Evolutionary conservation across 2,329 filamentous ascomycete genomes (phyloP).

Genomic region (Claviceps sp.): DNA sequence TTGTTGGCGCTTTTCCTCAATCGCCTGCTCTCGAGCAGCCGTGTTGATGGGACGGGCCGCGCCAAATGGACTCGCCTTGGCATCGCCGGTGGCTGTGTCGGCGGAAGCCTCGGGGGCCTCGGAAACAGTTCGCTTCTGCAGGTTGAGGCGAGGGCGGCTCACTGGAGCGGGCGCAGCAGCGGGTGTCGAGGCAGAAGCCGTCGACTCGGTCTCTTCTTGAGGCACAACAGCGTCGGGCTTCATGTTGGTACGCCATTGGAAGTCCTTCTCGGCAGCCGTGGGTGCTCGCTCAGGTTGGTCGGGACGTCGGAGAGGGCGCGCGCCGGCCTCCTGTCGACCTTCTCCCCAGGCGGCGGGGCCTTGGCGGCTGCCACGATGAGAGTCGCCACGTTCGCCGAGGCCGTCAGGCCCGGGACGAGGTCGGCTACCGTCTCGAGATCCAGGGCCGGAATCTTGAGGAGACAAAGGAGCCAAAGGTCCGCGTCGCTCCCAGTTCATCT

Average conservation of each 20-base stretch:
- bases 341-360: conserved; percentile 70
- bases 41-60: conserved; percentile 91
- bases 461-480: conserved; percentile 70
- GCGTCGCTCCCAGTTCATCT: conserved; percentile 86
- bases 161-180: conserved; percentile 34
- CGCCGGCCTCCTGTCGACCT: conserved; percentile 54
- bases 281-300: conserved; percentile 55
- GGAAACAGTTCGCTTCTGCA: conserved; percentile 81
- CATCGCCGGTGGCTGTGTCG: conserved; percentile 38
- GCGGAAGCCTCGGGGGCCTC: conserved; percentile 45
- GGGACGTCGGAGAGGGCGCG: conserved; percentile 66
- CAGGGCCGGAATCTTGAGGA: conserved; percentile 33
- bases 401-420: conserved; percentile 31
- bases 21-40: conserved; percentile 71
- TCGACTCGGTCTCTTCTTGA: conserved; percentile 57
- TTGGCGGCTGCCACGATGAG: conserved; percentile 46
- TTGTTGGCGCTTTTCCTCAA: conserved; percentile 75
- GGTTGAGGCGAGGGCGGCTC: conserved; percentile 70
- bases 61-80: conserved; percentile 88
- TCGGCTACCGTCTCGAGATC: conserved; percentile 42
- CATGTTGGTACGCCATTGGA: conserved; percentile 87
- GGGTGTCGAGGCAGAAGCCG: conserved; percentile 36
- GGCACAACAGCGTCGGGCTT: conserved; percentile 63
- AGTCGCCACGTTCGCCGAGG: conserved; percentile 46
- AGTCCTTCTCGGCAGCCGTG: conserved; percentile 85